These are phyloP conservation scores for Moelleriella libera DNA, from an alignment of 2,329 filamentous ascomycete genomes.

Conservation along the genomic window DNA sequence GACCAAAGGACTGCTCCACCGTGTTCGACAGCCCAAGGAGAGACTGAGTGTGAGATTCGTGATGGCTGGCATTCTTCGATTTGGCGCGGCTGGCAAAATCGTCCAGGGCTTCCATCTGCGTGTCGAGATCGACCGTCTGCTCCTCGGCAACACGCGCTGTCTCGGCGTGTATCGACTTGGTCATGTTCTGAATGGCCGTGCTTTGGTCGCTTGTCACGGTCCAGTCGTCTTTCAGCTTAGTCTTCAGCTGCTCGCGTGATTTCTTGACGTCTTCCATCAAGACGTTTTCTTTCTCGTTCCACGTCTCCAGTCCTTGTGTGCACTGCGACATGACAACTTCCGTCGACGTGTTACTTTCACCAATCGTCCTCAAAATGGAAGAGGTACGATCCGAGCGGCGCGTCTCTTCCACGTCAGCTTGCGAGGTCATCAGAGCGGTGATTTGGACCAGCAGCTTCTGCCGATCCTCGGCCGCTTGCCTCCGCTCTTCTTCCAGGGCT, in stretches of 20 bases:
- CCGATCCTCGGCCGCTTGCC: slow-evolving; percentile 58
- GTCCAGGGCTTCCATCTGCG: slow-evolving; percentile 81
- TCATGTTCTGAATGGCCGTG: slow-evolving; percentile 67
- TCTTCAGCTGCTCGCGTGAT: slow-evolving; percentile 67
- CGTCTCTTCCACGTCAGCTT: slow-evolving; percentile 58
- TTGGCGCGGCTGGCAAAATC: slow-evolving; percentile 77
- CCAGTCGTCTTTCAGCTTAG: slow-evolving; percentile 77
- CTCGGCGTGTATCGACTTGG: slow-evolving; percentile 78
- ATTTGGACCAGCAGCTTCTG: slow-evolving; percentile 65
- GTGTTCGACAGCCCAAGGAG: slow-evolving; percentile 51
- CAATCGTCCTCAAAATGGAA: slow-evolving; percentile 48
- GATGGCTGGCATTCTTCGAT: slow-evolving; percentile 65
- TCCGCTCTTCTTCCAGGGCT: slow-evolving; percentile 62
- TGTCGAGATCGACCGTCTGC: slow-evolving; percentile 74
- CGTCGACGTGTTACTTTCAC: slow-evolving; percentile 47
- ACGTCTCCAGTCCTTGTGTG: slow-evolving; percentile 56
- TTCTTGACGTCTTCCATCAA: slow-evolving; percentile 58
- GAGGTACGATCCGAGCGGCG: slow-evolving; percentile 52
- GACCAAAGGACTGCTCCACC: slow-evolving; percentile 59
- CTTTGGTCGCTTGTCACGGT: slow-evolving; percentile 66
- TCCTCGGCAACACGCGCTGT: slow-evolving; percentile 81
- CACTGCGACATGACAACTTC: slow-evolving; percentile 54
- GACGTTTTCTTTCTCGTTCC: slow-evolving; percentile 54
- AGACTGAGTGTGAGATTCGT: slow-evolving; percentile 53
- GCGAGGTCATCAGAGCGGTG: slow-evolving; percentile 58